Percentiles rank a stretch among this genome's conserved stretches.
Conservation (phyloP, 2,329 filamentous ascomycete species). For the Apiospora aurea region DNA sequence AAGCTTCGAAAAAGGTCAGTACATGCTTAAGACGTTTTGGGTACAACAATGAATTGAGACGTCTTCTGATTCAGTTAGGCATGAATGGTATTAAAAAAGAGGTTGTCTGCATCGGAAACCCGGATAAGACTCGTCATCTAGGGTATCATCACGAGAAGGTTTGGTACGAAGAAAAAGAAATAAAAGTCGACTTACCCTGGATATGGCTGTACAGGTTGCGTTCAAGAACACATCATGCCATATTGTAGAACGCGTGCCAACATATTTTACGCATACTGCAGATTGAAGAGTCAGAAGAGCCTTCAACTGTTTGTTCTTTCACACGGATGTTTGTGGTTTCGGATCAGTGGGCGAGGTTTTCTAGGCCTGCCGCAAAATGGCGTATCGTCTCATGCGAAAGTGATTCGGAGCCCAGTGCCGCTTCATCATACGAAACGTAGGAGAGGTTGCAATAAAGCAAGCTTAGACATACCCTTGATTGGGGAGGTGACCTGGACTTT, state of each 20-base stretch:
- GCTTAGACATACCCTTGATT: slow-evolving; percentile 32
- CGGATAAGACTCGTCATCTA: slow-evolving; percentile 73
- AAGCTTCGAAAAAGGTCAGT: slow-evolving; percentile 23
- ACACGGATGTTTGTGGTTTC: slow-evolving; percentile 28
- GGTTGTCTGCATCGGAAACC: slow-evolving; percentile 67
- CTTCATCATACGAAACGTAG: slow-evolving; percentile 72
- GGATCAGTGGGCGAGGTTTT: slow-evolving; percentile 99
- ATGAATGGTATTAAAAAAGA: slow-evolving; percentile 67
- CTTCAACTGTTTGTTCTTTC: slow-evolving; percentile 18
- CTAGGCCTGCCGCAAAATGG: slow-evolving; percentile 98
- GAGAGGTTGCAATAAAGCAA: slow-evolving; percentile 39
- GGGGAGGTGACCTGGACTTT: slow-evolving; percentile 29
- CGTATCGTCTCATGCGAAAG: slow-evolving; percentile 78
- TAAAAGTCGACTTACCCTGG: slow-evolving; percentile 31
- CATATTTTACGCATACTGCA: slow-evolving; percentile 7
- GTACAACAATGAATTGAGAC: background rate
- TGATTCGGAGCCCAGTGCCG: slow-evolving; percentile 96
- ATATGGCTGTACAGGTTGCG: background rate
- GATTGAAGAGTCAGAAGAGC: slow-evolving; percentile 14
- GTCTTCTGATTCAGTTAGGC: slow-evolving; percentile 53
- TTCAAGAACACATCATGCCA: background rate
- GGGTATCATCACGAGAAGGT: slow-evolving; percentile 53
- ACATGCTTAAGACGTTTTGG: slow-evolving; percentile 11
- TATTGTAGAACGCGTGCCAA: background rate
- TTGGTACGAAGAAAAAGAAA: slow-evolving; percentile 24